These are phyloP conservation scores for Acanthamoeba quina DNA, from an alignment of 208 protist genomes.

Conservation along the genomic window DNA sequence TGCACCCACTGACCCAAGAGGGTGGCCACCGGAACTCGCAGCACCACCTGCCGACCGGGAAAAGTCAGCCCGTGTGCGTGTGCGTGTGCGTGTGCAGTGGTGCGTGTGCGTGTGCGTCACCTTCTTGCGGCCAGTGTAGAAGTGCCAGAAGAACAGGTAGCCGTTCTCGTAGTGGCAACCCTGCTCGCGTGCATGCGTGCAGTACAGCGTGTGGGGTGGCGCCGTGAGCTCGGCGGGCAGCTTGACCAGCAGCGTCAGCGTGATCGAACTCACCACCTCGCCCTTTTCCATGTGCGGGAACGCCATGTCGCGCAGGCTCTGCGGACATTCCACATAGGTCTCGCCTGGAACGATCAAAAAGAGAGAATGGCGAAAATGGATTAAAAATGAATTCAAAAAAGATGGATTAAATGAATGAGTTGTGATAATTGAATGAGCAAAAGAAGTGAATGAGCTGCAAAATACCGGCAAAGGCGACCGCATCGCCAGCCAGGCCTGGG, in stretches of 20 bases:
- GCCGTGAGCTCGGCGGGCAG: not conserved
- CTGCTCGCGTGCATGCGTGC: not conserved
- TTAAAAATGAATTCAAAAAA: not conserved
- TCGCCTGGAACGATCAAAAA: not conserved
- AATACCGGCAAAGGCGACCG: not conserved
- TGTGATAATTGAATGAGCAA: too few species aligned
- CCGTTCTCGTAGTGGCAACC: constrained; percentile 2
- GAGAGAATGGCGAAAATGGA: not conserved
- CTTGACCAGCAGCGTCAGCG: constrained; percentile 7
- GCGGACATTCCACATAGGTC: not conserved
- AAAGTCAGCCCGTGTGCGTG: not conserved
- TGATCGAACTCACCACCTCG: constrained; percentile 5
- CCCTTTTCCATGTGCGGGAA: constrained; percentile 10
- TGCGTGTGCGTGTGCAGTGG: too few species aligned
- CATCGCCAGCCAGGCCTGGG: not conserved
- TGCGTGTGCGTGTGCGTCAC: not conserved
- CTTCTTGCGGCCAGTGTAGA: constrained; percentile 21
- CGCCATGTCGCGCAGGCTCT: constrained; percentile 18
- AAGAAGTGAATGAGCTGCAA: not conserved
- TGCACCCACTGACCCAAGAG: constrained; percentile 26
- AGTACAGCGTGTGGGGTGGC: not conserved
- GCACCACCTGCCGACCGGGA: not conserved
- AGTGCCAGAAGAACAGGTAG: constrained; percentile 3
- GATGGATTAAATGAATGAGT: not conserved
- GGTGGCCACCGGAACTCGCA: not conserved